Evolutionary conservation across 805 yeast species (phyloP).

Genomic region (Saccharomycopsis selenospora): DNA sequence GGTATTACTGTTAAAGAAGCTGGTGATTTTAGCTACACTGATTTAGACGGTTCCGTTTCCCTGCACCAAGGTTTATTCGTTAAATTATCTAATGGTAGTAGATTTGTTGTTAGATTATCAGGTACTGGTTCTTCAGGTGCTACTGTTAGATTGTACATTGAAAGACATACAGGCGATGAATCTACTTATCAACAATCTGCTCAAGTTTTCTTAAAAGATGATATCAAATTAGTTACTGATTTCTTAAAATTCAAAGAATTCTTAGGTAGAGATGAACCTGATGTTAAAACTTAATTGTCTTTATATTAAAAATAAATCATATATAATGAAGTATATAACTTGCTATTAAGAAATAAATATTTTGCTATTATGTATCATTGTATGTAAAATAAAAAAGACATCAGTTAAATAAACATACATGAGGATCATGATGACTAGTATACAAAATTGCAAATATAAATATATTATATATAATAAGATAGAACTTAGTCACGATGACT

Average conservation of each 20-base stretch:
- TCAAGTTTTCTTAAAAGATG: constrained; percentile 58
- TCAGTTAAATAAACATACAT: too few relatives aligned
- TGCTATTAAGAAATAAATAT: too few relatives aligned
- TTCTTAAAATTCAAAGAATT: constrained; percentile 66
- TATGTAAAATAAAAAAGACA: too few relatives aligned
- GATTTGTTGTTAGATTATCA: constrained; percentile 84
- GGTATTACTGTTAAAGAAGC: constrained; percentile 60
- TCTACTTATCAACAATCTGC: constrained; percentile 45
- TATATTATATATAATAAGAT: too few relatives aligned
- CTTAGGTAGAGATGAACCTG: constrained; percentile 80
- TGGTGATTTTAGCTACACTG: constrained; percentile 88
- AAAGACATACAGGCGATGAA: constrained; percentile 63
- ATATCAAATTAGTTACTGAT: constrained; percentile 53
- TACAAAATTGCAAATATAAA: too few relatives aligned
- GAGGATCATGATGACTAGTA: too few relatives aligned
- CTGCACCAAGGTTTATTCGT: constrained; percentile 81
- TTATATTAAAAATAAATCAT: too few relatives aligned
- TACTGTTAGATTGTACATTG: constrained; percentile 86
- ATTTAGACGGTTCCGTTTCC: constrained; percentile 88
- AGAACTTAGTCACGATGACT: too few relatives aligned
- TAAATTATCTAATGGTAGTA: constrained; percentile 71
- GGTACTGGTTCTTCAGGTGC: constrained; percentile 99
- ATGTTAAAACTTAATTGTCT: constrained; percentile 66
- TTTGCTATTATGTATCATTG: too few relatives aligned
- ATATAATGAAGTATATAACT: too few relatives aligned